Evolutionary conservation across 148 eudicot genomes (phyloP).

Genomic region (Rhododendron ferrugineum): DNA sequence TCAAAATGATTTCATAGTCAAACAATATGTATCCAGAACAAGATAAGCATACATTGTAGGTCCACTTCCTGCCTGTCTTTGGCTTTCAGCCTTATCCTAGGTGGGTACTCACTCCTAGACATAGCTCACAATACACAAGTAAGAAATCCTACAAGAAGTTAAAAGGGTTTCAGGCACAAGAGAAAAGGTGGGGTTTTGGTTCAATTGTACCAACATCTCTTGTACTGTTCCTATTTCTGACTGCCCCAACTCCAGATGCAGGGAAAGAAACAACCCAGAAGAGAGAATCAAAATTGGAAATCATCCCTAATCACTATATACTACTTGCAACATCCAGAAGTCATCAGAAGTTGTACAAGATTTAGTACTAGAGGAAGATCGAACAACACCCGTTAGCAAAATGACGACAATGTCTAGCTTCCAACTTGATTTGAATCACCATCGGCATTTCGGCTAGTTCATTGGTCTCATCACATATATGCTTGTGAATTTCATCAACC

Average conservation of each 20-base stretch:
- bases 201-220: neutral
- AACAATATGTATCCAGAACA: neutral
- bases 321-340: neutral
- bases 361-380: neutral
- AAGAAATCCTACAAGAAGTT: neutral
- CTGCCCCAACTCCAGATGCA: neutral
- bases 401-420: neutral
- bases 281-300: neutral
- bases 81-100: slow-evolving; percentile 2
- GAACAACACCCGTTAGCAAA: neutral
- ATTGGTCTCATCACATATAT: neutral
- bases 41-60: neutral
- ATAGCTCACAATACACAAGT: neutral
- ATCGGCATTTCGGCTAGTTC: neutral
- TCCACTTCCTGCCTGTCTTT: neutral
- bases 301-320: neutral
- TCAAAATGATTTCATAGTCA: neutral
- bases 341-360: neutral
- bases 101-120: neutral
- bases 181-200: neutral
- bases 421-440: neutral
- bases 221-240: neutral
- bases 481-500: slow-evolving; percentile 27
- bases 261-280: neutral
- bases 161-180: neutral